These are phyloP conservation scores for Cyclostephanos tholiformis DNA, from an alignment of 108 stramenopile genomes.

Conservation along the genomic window DNA sequence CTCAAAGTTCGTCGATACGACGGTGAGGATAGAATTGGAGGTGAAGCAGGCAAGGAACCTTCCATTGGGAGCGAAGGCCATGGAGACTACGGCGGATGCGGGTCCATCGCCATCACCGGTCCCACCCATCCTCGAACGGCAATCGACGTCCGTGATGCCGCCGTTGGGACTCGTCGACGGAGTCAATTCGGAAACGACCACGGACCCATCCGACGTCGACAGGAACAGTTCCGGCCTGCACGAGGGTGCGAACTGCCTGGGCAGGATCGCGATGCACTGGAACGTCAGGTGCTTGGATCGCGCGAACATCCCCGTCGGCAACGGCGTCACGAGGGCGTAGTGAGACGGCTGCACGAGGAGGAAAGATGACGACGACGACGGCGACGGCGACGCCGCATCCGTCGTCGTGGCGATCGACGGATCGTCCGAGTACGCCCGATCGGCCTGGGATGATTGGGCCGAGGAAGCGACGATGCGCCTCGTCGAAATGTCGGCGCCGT, in stretches of 20 bases:
- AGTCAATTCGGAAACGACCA: slow-evolving; percentile 60
- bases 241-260: slow-evolving; percentile 66
- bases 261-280: slow-evolving; percentile 68
- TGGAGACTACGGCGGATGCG: slow-evolving; percentile 76
- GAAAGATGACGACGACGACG: slow-evolving; percentile 1
- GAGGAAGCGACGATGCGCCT: slow-evolving; percentile 29
- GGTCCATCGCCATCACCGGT: background rate
- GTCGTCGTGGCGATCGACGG: background rate
- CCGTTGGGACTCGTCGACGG: slow-evolving; percentile 52
- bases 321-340: slow-evolving; percentile 70
- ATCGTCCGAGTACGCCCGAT: background rate
- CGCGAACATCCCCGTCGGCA: slow-evolving; percentile 69
- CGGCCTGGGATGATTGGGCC: slow-evolving; percentile 12
- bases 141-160: slow-evolving; percentile 78
- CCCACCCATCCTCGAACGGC: slow-evolving; percentile 63
- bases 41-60: slow-evolving; percentile 94
- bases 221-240: slow-evolving; percentile 80
- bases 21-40: slow-evolving; percentile 84
- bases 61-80: slow-evolving; percentile 94
- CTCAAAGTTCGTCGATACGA: slow-evolving; percentile 89
- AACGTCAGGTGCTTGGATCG: slow-evolving; percentile 53
- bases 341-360: slow-evolving; percentile 53
- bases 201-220: slow-evolving; percentile 79
- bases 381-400: background rate
- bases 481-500: slow-evolving; percentile 57